Base-by-base conservation (phyloP, 2,329 filamentous ascomycete species). In the Coniochaeta sp. region DNA sequence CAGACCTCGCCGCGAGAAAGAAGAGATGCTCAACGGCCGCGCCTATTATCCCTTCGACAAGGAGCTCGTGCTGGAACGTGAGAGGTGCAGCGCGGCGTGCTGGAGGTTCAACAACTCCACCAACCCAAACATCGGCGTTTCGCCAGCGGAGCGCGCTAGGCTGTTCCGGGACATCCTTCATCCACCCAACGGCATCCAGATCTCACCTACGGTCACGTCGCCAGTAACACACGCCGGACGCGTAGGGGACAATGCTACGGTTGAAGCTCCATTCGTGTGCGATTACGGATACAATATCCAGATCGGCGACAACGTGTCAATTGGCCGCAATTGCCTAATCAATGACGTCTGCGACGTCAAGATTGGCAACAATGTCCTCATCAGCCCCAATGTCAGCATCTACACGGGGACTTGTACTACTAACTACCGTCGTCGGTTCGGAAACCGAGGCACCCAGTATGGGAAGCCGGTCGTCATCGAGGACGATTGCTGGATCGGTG, bases 211-310 rank as follows among this genome's bases (percentile, higher is more conserved):
- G 6, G 74, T 81, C 66, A 75, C 77, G 43, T 79, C 81, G 54
- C 75, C 81, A 11, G 72, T 82, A 59, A 80, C 79, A 44, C 80
- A 82, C 66, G 70, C 77, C 60, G 90, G 84, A 60, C 83, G 79
- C 26, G 83, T 95, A 6, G 91, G 91, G n/a, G 83, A 87, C 17
- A 85, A 88, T 60, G 88, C 90, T 6, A 80, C 88, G 47, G 89
- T 99, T 28, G 91, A 96, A 68, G 86, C 90, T 2, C 93, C 93
- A 0, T 98, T 99, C 72, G 87, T 82, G 55, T 97, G 93, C 71
- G 92, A 97, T 69, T 71, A 97, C 69, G 95, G 95, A 0, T 98
- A 96, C 76, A 98, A 99, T 72, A 89, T 98, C 67, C 83, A 84
- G 56, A 89, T 99, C 65, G 93, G 90, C 14, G 88, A 93, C 66